Conservation (phyloP, 345 rosid species). For the Aethionema arabicum region DNA sequence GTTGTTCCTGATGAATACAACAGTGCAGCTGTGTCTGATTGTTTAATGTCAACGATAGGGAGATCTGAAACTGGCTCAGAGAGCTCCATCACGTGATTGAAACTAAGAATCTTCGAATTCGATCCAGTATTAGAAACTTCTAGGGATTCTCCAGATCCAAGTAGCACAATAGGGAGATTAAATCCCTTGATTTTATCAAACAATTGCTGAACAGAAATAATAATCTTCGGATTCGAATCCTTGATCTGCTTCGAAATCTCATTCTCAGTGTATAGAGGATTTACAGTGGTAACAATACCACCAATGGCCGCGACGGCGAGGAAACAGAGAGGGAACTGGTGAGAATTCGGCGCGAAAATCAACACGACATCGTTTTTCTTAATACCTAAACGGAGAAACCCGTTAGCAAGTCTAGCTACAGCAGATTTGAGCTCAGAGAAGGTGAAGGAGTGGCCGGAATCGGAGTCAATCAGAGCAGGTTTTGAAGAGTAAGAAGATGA, state of each 20-base stretch:
- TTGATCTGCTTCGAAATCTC: slow-evolving; percentile 70
- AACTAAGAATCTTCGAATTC: slow-evolving; percentile 37
- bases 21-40: slow-evolving; percentile 62
- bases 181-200: slow-evolving; percentile 61
- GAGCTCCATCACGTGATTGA: slow-evolving; percentile 49
- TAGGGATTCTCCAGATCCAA: slow-evolving; percentile 44
- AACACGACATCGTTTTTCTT: slow-evolving; percentile 63
- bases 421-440: slow-evolving; percentile 63
- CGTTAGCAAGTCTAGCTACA: slow-evolving; percentile 60
- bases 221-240: slow-evolving; percentile 67
- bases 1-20: slow-evolving; percentile 93
- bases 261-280: slow-evolving; percentile 62
- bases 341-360: slow-evolving; percentile 76
- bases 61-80: slow-evolving; percentile 47
- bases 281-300: slow-evolving; percentile 69
- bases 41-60: slow-evolving; percentile 47
- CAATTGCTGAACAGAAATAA: slow-evolving; percentile 59
- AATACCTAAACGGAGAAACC: slow-evolving; percentile 62
- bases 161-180: slow-evolving; percentile 54
- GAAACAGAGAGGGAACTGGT: slow-evolving; percentile 71
- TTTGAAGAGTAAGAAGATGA: slow-evolving; percentile 52
- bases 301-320: slow-evolving; percentile 67
- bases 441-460: slow-evolving; percentile 49
- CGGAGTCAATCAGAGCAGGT: slow-evolving; percentile 72
- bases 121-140: slow-evolving; percentile 21